Evolutionary conservation across 768 basidiomycete species (phyloP).

Genomic region (Boletales sp.): DNA sequence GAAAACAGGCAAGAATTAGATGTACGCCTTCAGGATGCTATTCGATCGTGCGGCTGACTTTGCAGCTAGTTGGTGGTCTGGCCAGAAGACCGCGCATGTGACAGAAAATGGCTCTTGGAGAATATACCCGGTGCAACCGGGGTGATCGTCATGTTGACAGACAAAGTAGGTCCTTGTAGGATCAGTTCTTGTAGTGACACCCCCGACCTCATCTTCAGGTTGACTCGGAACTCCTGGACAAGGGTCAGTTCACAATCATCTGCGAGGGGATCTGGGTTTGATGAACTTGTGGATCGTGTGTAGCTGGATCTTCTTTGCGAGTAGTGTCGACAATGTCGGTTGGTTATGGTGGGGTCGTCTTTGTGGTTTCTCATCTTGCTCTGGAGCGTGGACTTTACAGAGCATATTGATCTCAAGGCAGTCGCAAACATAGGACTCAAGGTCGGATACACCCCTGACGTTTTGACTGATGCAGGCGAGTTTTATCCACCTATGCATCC

Average conservation of each 20-base stretch:
- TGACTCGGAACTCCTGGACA: slow-evolving; percentile 55
- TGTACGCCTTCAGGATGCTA: slow-evolving; percentile 31
- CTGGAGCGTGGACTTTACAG: slow-evolving; percentile 36
- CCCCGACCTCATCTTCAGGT: slow-evolving; percentile 42
- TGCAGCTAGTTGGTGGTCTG: slow-evolving; percentile 42
- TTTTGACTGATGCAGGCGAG: slow-evolving; percentile 86
- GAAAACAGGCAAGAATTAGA: slow-evolving; percentile 49
- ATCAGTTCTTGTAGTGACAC: neutral
- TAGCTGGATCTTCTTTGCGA: slow-evolving; percentile 70
- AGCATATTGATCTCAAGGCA: slow-evolving; percentile 72
- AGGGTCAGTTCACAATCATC: slow-evolving; percentile 28
- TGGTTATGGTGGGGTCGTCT: slow-evolving; percentile 60
- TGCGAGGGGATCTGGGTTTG: neutral
- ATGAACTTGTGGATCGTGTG: slow-evolving; percentile 20
- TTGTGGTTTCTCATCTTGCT: neutral
- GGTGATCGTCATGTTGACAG: slow-evolving; percentile 60
- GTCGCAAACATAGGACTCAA: slow-evolving; percentile 59
- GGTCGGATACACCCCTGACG: slow-evolving; percentile 91
- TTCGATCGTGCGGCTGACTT: neutral
- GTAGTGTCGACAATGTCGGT: slow-evolving; percentile 95
- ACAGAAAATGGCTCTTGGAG: slow-evolving; percentile 68
- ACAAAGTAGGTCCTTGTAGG: slow-evolving; percentile 48
- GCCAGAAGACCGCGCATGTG: slow-evolving; percentile 53
- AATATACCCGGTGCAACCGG: slow-evolving; percentile 67
- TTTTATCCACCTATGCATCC: neutral